Evolutionary conservation across 768 basidiomycete genomes (phyloP).

Genomic region (Leccinum barrowsii): DNA sequence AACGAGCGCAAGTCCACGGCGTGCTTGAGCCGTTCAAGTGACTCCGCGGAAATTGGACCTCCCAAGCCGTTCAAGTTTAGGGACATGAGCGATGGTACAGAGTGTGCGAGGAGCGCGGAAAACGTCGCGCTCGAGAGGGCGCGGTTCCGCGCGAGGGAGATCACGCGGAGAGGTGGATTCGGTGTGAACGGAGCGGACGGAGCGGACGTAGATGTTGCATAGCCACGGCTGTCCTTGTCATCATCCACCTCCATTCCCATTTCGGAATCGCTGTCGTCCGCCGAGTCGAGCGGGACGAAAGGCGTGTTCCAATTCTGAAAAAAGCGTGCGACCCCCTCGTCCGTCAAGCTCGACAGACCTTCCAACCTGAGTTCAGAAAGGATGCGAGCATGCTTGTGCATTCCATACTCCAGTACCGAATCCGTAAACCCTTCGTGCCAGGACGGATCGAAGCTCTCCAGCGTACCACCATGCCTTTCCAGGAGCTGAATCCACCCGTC

Average conservation of each 20-base stretch:
- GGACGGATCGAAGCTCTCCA: slow-evolving; percentile 69
- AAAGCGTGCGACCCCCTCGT: slow-evolving; percentile 65
- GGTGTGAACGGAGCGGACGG: slow-evolving; percentile 11
- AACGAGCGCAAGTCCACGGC: slow-evolving; percentile 49
- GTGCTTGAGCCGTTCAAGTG: slow-evolving; percentile 37
- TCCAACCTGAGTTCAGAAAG: slow-evolving; percentile 55
- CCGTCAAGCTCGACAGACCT: slow-evolving; percentile 59
- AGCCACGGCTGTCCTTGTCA: not conserved
- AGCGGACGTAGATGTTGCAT: not conserved
- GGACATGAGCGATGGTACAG: slow-evolving; percentile 50
- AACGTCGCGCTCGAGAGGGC: slow-evolving; percentile 53
- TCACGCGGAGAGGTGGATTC: slow-evolving; percentile 44
- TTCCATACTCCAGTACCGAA: slow-evolving; percentile 53
- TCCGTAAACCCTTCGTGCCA: slow-evolving; percentile 64
- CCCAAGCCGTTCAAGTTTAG: slow-evolving; percentile 79
- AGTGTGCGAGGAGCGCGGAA: slow-evolving; percentile 61
- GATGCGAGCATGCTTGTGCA: slow-evolving; percentile 44
- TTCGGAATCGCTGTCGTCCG: slow-evolving; percentile 6
- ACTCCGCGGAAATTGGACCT: slow-evolving; percentile 48
- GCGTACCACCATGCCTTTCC: slow-evolving; percentile 44
- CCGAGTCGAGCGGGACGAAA: slow-evolving; percentile 4
- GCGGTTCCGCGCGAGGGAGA: slow-evolving; percentile 67
- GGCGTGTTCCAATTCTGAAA: slow-evolving; percentile 53
- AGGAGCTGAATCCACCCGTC: slow-evolving; percentile 56
- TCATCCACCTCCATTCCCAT: slow-evolving; percentile 21